A percentile compares a stretch with the other conserved stretches of the same genome.
These are phyloP conservation scores for Microbotryum saponariae DNA, from an alignment of 1,284 basidiomycete species.

Conservation along the genomic window DNA sequence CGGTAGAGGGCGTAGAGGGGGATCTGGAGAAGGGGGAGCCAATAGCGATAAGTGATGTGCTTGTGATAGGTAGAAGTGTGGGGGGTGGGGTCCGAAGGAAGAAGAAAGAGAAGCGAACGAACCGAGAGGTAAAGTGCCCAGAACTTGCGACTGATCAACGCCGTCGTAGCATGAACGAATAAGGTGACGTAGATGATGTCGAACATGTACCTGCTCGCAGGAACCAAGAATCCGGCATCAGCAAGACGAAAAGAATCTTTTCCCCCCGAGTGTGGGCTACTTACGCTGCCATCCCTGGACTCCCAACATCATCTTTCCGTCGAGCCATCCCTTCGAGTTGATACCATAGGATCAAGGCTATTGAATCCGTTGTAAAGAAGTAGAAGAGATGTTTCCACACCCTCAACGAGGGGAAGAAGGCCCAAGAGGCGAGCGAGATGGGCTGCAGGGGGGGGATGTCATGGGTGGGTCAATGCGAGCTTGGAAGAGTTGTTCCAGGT, in stretches of 20 bases:
- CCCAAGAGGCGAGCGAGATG: constrained; percentile 24
- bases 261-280: constrained; percentile 2
- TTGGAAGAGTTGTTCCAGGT: no score
- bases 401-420: constrained; percentile 23
- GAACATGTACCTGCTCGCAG: constrained; percentile 39
- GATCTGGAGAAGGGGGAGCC: constrained; percentile 32
- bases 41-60: not conserved
- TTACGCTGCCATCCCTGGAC: constrained; percentile 39
- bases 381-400: constrained; percentile 17
- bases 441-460: not conserved
- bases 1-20: constrained; percentile 39
- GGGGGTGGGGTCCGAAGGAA: not conserved
- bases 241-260: not conserved
- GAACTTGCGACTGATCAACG: constrained; percentile 36
- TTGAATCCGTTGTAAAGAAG: constrained; percentile 34
- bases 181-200: constrained; percentile 43
- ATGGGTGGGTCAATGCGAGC: no score
- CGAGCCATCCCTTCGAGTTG: constrained; percentile 38
- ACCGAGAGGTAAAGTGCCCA: constrained; percentile 40
- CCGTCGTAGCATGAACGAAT: constrained; percentile 39
- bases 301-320: constrained; percentile 38
- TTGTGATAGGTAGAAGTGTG: not conserved
- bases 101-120: constrained; percentile 15
- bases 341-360: constrained; percentile 36
- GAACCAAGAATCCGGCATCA: not conserved